phyloP scores from a whole-genome alignment of 148 eudicot species.

The Heliamphora exappendiculata region DNA sequence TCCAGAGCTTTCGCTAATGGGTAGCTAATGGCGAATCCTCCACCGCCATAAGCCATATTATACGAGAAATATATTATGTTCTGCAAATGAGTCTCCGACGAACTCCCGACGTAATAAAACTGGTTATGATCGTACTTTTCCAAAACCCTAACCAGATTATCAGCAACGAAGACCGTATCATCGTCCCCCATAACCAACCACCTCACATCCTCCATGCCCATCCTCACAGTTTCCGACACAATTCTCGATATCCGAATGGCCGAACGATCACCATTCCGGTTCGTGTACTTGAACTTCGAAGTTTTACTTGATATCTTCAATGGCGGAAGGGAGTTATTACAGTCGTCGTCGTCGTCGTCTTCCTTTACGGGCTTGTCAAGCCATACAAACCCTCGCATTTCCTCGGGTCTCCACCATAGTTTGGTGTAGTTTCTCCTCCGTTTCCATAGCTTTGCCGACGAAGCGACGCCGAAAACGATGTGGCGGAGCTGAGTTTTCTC shows the following conservation, averaged over 20 bases:
- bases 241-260: conserved; percentile 53
- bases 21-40: conserved; percentile 62
- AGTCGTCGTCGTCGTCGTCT: background rate
- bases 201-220: conserved; percentile 12
- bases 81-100: conserved; percentile 50
- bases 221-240: conserved; percentile 47
- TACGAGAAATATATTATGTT: conserved; percentile 37
- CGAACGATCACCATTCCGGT: conserved; percentile 23
- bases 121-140: conserved; percentile 48
- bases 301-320: conserved; percentile 31
- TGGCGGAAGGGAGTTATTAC: conserved; percentile 23
- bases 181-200: conserved; percentile 68
- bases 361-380: conserved; percentile 22
- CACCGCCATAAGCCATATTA: conserved; percentile 68
- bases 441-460: conserved; percentile 41
- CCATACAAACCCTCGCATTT: conserved; percentile 48
- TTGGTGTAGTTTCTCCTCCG: conserved; percentile 37
- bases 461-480: conserved; percentile 51
- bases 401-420: conserved; percentile 53
- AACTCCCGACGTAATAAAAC: conserved; percentile 52
- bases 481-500: conserved; percentile 28
- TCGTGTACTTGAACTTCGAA: conserved; percentile 25
- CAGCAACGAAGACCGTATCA: conserved; percentile 48
- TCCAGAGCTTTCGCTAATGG: conserved; percentile 45
- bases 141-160: conserved; percentile 50